Evolutionary conservation across 345 rosid species (phyloP), one percentile per base, ranked within the genome.

Genomic region (Linum tenue): DNA sequence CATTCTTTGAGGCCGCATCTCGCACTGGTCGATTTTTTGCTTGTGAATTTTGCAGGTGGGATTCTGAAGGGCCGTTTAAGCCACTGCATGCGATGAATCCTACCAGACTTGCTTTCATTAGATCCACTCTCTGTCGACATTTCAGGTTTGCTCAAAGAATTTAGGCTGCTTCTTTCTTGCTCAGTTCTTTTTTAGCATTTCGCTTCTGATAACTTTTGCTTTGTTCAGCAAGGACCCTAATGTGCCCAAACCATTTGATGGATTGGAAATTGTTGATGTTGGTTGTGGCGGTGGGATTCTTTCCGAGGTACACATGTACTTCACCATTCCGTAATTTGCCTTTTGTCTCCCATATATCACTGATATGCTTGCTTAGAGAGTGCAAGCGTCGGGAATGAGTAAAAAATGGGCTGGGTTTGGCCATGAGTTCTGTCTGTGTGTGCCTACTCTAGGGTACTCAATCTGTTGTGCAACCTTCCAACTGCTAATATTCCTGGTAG

Each of bases 241-340:
- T 56, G 66, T 71, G 61, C 80, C 90, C 44, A 86, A 78, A 78
- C 99, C 99, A 69, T 82, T 90, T 59, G 87, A 94, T 77, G 99
- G 97, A 67, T 75, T 94, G 42, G 81, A 75, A 53, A 65, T 94
- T 56, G 72, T 79, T 31, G 99, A 94, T 69, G 88, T 94, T 22
- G 99, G 97, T 55, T 94, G 97, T 57, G 97, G 97, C 5, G 99
- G 99, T 6, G 99, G 97, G 66, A 81, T 94, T 65, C 96, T 94
- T 62, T 86, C 96, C 2, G 99, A 94, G 96, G 99, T 90, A 77
- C 56, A 6, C 31, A 22, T 22, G 31, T 22, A 22, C 31, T 22
- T 22, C 31, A 22, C 31, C 31, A 22, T 22, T 22, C 31, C 31
- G 31, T 22, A 22, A 22, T 22, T 1, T 0, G 31, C 31, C 31